phyloP scores from a whole-genome alignment of 352 stramenopile species.

The Globisporangium camurandrum region DNA sequence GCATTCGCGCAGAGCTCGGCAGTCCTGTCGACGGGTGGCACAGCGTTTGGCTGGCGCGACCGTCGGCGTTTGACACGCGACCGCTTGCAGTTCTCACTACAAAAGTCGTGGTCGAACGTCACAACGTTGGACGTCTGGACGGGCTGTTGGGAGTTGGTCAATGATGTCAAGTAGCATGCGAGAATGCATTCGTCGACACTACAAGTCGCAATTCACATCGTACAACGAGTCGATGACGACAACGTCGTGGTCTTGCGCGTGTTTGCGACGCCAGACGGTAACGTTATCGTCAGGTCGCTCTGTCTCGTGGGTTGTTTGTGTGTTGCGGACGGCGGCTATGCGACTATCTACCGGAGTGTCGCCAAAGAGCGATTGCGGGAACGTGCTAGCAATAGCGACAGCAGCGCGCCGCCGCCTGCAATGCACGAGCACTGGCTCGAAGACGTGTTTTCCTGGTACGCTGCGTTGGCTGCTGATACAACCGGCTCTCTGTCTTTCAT shows the following conservation, averaged over 20 bases:
- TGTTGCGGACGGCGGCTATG: conserved; percentile 22
- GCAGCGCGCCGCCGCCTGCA: too few relatives aligned
- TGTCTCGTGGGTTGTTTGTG: conserved; percentile 37
- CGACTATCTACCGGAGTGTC: conserved; percentile 39
- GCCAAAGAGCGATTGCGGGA: conserved; percentile 12
- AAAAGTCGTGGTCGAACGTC: conserved; percentile 15
- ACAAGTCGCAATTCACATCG: conserved; percentile 26
- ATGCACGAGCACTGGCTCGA: conserved; percentile 38
- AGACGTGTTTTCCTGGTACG: conserved; percentile 51
- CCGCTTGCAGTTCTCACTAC: conserved; percentile 22
- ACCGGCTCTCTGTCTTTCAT: too few relatives aligned
- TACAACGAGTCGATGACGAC: conserved; percentile 49
- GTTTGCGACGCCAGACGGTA: conserved; percentile 20
- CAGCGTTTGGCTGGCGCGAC: conserved; percentile 30
- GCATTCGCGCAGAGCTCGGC: too few relatives aligned
- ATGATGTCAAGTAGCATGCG: conserved; percentile 12
- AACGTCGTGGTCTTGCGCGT: conserved; percentile 51
- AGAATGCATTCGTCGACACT: conserved; percentile 42
- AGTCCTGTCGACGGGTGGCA: conserved; percentile 21
- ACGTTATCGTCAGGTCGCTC: conserved; percentile 30
- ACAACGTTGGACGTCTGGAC: too few relatives aligned
- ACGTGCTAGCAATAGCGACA: too few relatives aligned
- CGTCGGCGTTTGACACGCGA: conserved; percentile 14
- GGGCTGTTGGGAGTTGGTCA: conserved; percentile 19
- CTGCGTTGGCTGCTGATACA: too few relatives aligned